Conservation (phyloP, 768 basidiomycete genomes). For the Clavulina sp. region DNA sequence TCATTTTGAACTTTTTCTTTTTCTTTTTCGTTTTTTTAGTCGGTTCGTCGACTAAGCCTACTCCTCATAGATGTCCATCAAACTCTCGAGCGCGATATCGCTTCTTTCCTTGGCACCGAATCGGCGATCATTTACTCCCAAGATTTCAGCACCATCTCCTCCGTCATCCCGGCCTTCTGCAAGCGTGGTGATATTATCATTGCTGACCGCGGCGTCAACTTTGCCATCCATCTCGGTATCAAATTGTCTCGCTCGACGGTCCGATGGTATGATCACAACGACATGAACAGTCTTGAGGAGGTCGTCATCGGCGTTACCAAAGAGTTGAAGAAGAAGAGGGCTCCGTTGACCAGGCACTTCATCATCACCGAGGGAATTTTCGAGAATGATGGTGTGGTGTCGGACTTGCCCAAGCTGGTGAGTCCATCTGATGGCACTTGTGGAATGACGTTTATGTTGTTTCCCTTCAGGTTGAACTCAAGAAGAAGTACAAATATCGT, state of each 20-base stretch:
- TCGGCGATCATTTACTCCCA: slow-evolving; percentile 86
- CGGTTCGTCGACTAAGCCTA: not conserved
- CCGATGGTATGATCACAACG: slow-evolving; percentile 94
- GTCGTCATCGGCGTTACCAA: slow-evolving; percentile 70
- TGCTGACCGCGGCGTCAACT: slow-evolving; percentile 92
- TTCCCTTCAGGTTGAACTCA: slow-evolving; percentile 62
- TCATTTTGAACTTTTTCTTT: not conserved
- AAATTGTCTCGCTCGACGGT: slow-evolving; percentile 84
- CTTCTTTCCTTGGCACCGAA: slow-evolving; percentile 80
- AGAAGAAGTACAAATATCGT: slow-evolving; percentile 89
- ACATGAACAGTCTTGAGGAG: slow-evolving; percentile 77
- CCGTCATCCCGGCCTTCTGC: slow-evolving; percentile 93
- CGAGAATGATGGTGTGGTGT: slow-evolving; percentile 83
- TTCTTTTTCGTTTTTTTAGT: not conserved
- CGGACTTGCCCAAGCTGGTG: slow-evolving; percentile 82
- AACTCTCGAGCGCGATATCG: slow-evolving; percentile 72
- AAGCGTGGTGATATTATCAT: slow-evolving; percentile 96
- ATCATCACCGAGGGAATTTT: slow-evolving; percentile 97
- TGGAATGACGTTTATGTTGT: not conserved
- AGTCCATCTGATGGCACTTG: slow-evolving; percentile 18
- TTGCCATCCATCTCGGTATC: slow-evolving; percentile 89
- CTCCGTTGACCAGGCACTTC: slow-evolving; percentile 74
- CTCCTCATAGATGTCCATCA: slow-evolving; percentile 97
- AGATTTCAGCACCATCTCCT: slow-evolving; percentile 78
- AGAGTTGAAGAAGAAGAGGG: slow-evolving; percentile 69